Base-by-base conservation (phyloP, 768 basidiomycete species). In the Auricularia heimuer region DNA sequence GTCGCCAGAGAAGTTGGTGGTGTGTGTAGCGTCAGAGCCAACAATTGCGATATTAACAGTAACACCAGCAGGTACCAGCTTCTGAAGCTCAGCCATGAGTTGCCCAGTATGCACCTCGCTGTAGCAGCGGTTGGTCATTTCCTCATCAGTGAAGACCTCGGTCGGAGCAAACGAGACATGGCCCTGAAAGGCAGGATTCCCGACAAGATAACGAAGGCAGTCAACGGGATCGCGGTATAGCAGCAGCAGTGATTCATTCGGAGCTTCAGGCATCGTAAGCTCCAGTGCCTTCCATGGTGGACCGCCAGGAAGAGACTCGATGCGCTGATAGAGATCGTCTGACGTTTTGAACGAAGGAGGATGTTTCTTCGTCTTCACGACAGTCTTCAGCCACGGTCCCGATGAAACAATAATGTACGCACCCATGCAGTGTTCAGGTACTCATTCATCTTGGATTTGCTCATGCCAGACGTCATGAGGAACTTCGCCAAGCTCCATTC, bases 401-500 rank as follows among this genome's bases (percentile, higher is more conserved):
- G n/a, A n/a, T 51, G 47, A 4, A 51, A 51, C 24, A 29, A 33
- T 21, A 60, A n/a, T n/a, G n/a, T 2, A 60, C 56, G 33, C 33
- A 60, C 56, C 56, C 56, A 60, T 33, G 3, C 56, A 1, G 77
- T 65, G 37, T 74, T 74, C 18, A 79, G 66, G 58, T 76, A 77
- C 7, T 69, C 63, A 44, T 78, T 68, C 0, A 73, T 75, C 62
- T 73, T 69, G 1, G 62, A 71, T 21, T 77, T 69, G 70, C 3
- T 71, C 66, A 51, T 64, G 54, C 70, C 71, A 14, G 67, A 64
- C 2, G 62, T 67, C 51, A 73, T 70, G 34, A 79, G 61, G 76
- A 73, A 79, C 18, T 65, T 51, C 1, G 69, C 78, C 2, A 79
- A 62, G 54, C 75, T 73, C 71, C 75, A 77, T 34, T 79, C 74